Evolutionary conservation across 345 rosid genomes (phyloP), one percentile per base, ranked within the genome.

Genomic region (Anacardium occidentale): DNA sequence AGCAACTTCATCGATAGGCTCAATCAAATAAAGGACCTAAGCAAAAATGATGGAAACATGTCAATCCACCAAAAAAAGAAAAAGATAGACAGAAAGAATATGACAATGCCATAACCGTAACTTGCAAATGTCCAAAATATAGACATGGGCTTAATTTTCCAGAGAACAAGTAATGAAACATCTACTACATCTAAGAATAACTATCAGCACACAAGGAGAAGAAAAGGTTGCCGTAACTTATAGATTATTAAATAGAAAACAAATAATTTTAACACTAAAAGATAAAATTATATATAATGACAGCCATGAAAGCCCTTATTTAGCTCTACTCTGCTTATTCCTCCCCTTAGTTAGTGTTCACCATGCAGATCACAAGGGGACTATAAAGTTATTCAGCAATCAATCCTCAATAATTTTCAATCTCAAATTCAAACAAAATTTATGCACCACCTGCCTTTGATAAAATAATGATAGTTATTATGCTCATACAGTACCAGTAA

Each of bases 1-100:
- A 24, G 99, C 97, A 76, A 96, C 93, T 79, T 96, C 99, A 81
- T 96, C 99, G 7, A 93, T 96, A 21, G 99, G 98, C 76, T 96
- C 99, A 58, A 93, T 75, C 69, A 96, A 86, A 82, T 90, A 90
- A 17, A 96, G 86, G 69, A 96, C 98, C 98, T 96, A 76, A 80
- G 73, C 69, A 54, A 51, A 51, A 37, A 21, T 51, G 66, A 24
- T 62, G 62, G 53, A 13, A n/a, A 50, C 64, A 80, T 40, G 81
- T 59, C 68, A 22, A 66, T 59, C 64, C 37, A 62, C 5, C 45
- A 21, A 34, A 66, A 65, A 17, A 32, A 29, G 15, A 13, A 18
- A 15, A 4, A 7, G 17, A 48, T 11, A 48, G 47, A 37, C 2
- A 22, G 61, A 52, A 5, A 12, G 32, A 52, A 48, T 10, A 11